A percentile compares a stretch with the other conserved stretches of the same genome.
These are phyloP conservation scores for Scedosporium boydii DNA, from an alignment of 2,329 filamentous ascomycete species.

Conservation along the genomic window DNA sequence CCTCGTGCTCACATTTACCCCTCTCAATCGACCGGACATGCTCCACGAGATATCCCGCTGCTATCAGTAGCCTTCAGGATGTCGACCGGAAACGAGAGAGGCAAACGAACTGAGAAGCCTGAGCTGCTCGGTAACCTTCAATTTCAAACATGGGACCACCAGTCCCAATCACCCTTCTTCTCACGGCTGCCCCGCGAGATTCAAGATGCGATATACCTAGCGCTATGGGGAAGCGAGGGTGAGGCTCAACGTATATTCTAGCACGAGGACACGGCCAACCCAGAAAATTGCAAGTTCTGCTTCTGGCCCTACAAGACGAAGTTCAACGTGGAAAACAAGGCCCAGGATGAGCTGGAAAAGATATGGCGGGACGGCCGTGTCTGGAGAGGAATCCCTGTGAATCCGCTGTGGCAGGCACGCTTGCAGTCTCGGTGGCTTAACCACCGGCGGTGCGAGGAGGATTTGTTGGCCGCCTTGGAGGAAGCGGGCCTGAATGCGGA, in stretches of 20 bases:
- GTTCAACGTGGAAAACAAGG: slow-evolving; percentile 4
- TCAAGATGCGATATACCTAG: slow-evolving; percentile 6
- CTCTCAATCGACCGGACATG: no score
- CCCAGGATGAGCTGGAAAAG: slow-evolving; percentile 9
- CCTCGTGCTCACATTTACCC: no score
- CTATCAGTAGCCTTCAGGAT: neutral
- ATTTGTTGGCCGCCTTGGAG: neutral
- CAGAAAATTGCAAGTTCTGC: slow-evolving; percentile 1
- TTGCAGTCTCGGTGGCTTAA: slow-evolving; percentile 12
- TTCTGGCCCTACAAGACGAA: slow-evolving; percentile 7
- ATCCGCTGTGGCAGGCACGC: slow-evolving; percentile 10
- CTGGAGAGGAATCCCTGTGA: slow-evolving; percentile 6
- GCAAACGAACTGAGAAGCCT: neutral
- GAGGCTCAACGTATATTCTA: slow-evolving; percentile 5
- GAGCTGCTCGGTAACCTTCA: neutral
- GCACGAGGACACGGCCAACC: neutral
- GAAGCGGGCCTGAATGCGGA: neutral
- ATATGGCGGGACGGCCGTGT: slow-evolving; percentile 5
- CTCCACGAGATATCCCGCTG: no score
- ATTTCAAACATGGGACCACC: neutral
- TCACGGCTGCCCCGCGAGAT: slow-evolving; percentile 1
- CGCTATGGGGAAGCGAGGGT: slow-evolving; percentile 5
- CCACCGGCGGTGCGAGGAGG: slow-evolving; percentile 12
- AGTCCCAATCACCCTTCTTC: slow-evolving; percentile 5
- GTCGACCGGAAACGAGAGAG: neutral